phyloP scores from a whole-genome alignment of 225 moss, liverwort and hornwort species.

The Pseudisothecium myosuroides region DNA sequence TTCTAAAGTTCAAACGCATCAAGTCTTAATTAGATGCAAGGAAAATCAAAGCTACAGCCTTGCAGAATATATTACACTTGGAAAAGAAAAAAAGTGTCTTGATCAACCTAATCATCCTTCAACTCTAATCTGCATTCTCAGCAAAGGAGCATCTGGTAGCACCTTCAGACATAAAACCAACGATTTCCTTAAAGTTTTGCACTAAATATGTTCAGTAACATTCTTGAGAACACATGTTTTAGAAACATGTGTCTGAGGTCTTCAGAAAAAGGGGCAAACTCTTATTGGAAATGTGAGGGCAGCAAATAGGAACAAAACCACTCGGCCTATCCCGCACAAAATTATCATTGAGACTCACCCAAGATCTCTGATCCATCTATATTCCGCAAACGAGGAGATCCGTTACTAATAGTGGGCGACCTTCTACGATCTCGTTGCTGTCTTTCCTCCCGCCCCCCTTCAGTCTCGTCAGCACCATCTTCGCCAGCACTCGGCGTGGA shows the following conservation, averaged over 20 bases:
- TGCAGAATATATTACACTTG: conserved; percentile 24
- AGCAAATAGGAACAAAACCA: background rate
- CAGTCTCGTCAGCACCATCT: background rate
- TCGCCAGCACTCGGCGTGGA: conserved; percentile 10
- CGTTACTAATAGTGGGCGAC: conserved; percentile 18
- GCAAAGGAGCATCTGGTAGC: background rate
- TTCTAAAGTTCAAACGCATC: background rate
- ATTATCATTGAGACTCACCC: conserved; percentile 17
- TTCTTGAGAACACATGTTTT: background rate
- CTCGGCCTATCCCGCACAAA: background rate
- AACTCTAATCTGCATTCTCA: background rate
- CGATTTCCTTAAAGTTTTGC: background rate
- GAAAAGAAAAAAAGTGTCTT: background rate
- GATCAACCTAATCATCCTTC: background rate
- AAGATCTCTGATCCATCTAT: conserved; percentile 49
- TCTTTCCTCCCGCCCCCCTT: conserved; percentile 1
- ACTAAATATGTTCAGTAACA: background rate
- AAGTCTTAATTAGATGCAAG: background rate
- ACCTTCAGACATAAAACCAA: background rate
- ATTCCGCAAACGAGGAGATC: conserved; percentile 30
- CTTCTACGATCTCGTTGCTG: conserved; percentile 26
- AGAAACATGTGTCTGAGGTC: background rate
- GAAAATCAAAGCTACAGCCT: background rate
- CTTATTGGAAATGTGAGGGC: background rate
- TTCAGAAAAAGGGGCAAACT: background rate